phyloP scores from a whole-genome alignment of 2,329 filamentous ascomycete genomes.

The Aspergillus sp. region DNA sequence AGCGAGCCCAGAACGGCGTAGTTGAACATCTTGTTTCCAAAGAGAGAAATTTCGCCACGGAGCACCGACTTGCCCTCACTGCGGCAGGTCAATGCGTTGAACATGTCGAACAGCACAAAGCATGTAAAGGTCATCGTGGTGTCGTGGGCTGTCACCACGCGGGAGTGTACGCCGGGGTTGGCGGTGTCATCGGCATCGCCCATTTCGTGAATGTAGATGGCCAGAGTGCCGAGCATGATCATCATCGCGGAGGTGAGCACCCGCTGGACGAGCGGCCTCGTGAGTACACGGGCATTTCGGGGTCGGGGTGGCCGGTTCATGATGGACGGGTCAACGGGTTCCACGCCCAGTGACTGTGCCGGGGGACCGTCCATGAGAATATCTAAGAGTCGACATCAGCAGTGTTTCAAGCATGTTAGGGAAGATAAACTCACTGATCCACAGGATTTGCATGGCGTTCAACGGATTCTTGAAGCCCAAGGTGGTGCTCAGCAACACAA shows the following conservation, averaged over 20 bases:
- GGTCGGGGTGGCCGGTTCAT: constrained; percentile 89
- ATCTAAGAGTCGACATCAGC: constrained; percentile 58
- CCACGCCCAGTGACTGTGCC: constrained; percentile 93
- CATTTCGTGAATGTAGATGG: constrained; percentile 92
- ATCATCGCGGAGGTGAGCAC: constrained; percentile 84
- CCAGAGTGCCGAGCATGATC: constrained; percentile 90
- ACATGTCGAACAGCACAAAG: constrained; percentile 99
- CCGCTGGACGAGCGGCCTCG: constrained; percentile 74
- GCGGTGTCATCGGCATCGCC: constrained; percentile 60
- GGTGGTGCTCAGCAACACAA: constrained; percentile 90
- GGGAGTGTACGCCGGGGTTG: constrained; percentile 42
- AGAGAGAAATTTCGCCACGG: constrained; percentile 77
- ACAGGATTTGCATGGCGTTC: constrained; percentile 99
- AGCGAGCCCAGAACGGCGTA: constrained; percentile 87
- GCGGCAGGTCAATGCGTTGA: constrained; percentile 92
- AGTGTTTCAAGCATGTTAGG: neutral
- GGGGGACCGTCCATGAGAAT: constrained; percentile 99
- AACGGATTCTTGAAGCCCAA: constrained; percentile 93
- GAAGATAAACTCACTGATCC: constrained; percentile 79
- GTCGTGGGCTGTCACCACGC: constrained; percentile 83
- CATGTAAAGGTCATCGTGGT: constrained; percentile 99
- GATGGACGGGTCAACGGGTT: constrained; percentile 89
- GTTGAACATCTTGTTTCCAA: constrained; percentile 92
- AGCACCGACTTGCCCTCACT: constrained; percentile 88
- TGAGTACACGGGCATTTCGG: constrained; percentile 88